phyloP scores from a whole-genome alignment of 2,329 filamentous ascomycete species.

The Aspergillus sp. region DNA sequence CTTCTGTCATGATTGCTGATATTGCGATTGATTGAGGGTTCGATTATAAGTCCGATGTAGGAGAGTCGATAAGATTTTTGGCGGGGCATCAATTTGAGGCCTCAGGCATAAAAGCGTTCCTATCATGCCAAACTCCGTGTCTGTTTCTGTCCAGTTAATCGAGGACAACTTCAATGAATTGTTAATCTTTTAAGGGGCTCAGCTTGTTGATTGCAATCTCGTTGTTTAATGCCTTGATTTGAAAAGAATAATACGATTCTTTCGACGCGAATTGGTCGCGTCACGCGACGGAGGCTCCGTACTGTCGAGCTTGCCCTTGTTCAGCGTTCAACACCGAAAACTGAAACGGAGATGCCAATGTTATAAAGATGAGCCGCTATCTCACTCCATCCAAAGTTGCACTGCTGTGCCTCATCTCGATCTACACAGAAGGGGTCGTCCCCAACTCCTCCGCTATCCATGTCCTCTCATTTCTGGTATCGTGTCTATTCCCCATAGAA shows the following conservation, averaged over 20 bases:
- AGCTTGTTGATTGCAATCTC: too few relatives aligned
- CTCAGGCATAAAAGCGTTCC: background rate
- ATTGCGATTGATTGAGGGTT: background rate
- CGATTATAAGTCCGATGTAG: background rate
- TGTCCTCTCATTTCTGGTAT: slow-evolving; percentile 71
- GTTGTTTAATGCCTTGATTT: background rate
- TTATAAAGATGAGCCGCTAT: slow-evolving; percentile 63
- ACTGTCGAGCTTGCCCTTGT: background rate
- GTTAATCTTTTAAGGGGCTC: background rate
- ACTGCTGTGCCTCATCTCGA: slow-evolving; percentile 69
- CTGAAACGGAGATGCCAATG: background rate
- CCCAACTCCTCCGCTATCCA: slow-evolving; percentile 65
- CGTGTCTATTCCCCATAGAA: slow-evolving; percentile 52
- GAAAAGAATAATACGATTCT: background rate
- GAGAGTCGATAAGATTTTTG: slow-evolving; percentile 6
- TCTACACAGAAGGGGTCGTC: slow-evolving; percentile 68
- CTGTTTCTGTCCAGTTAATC: background rate
- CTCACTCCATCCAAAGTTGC: slow-evolving; percentile 85
- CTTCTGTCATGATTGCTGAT: slow-evolving; percentile 25
- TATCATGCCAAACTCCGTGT: background rate
- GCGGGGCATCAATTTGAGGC: background rate
- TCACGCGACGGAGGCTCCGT: background rate
- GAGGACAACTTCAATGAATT: too few relatives aligned
- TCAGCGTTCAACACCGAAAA: background rate
- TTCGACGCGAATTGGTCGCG: background rate